Conservation (phyloP, 495 filamentous ascomycete genomes). For the Recurvomyces mirabilis region DNA sequence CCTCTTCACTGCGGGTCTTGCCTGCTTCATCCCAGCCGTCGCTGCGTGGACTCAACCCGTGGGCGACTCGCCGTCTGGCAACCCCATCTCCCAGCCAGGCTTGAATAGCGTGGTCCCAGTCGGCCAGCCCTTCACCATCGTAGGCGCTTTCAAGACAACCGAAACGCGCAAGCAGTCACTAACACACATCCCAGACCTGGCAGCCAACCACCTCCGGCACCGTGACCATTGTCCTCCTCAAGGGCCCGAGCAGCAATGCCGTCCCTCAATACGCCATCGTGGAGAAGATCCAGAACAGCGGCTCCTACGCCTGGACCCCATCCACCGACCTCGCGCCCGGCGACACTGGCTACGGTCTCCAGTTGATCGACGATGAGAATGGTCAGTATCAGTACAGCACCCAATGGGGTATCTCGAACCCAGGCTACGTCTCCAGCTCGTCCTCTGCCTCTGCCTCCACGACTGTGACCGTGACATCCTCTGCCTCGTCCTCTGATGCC, state of each 20-base stretch:
- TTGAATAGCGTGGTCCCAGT: conserved; percentile 43
- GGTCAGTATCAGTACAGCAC: conserved; percentile 58
- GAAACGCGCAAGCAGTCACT: no score
- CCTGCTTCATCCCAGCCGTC: conserved; percentile 29
- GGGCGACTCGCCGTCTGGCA: conserved; percentile 39
- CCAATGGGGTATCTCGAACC: conserved; percentile 56
- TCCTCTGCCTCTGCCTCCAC: conserved; percentile 3
- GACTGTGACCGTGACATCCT: no score
- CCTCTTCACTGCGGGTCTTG: conserved; percentile 18
- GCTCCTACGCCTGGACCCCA: conserved; percentile 48
- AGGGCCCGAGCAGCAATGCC: conserved; percentile 48
- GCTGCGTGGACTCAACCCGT: conserved; percentile 44
- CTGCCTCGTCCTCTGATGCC: conserved; percentile 1
- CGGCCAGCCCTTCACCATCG: conserved; percentile 44
- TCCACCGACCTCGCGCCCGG: conserved; percentile 36
- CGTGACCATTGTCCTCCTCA: conserved; percentile 52
- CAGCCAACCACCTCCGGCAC: conserved; percentile 36
- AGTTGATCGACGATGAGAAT: conserved; percentile 50
- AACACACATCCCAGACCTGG: conserved; percentile 40
- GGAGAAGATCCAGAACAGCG: conserved; percentile 47
- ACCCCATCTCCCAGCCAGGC: conserved; percentile 44
- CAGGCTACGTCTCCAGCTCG: conserved; percentile 7
- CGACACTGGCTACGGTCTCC: conserved; percentile 48
- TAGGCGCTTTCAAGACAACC: not conserved
- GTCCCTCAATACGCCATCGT: conserved; percentile 43